Evolutionary conservation across 768 basidiomycete species (phyloP).

Genomic region (Megacollybia marginata): DNA sequence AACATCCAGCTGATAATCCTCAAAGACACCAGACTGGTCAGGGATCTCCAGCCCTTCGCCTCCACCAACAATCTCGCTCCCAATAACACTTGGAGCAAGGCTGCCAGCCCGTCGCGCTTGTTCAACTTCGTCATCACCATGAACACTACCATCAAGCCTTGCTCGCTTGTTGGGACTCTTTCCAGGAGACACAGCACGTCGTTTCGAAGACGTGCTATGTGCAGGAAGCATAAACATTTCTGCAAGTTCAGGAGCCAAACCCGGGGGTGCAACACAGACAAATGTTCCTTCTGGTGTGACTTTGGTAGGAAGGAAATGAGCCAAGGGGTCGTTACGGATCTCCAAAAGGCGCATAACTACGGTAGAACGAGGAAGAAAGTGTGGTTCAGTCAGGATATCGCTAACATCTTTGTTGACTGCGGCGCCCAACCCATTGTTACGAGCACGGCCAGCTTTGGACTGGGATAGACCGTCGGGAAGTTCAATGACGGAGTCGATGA

Average conservation of each 20-base stretch:
- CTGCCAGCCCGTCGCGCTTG: slow-evolving; percentile 63
- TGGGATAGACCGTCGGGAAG: slow-evolving; percentile 51
- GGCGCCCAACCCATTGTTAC: slow-evolving; percentile 41
- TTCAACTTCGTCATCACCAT: slow-evolving; percentile 64
- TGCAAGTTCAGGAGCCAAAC: slow-evolving; percentile 72
- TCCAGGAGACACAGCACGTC: slow-evolving; percentile 52
- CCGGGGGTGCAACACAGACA: slow-evolving; percentile 82
- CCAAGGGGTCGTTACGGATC: slow-evolving; percentile 76
- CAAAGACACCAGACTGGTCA: slow-evolving; percentile 45
- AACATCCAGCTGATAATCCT: slow-evolving; percentile 70
- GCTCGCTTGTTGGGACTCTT: slow-evolving; percentile 54
- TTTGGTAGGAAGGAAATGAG: slow-evolving; percentile 81
- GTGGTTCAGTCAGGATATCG: slow-evolving; percentile 71
- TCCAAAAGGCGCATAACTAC: slow-evolving; percentile 81
- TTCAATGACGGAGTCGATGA: slow-evolving; percentile 88
- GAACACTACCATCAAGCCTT: slow-evolving; percentile 41
- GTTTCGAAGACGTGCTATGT: slow-evolving; percentile 45
- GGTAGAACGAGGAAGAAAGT: slow-evolving; percentile 79
- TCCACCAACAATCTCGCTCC: slow-evolving; percentile 52
- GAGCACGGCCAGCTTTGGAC: slow-evolving; percentile 43
- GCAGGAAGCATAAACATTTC: slow-evolving; percentile 81
- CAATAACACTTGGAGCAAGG: slow-evolving; percentile 53
- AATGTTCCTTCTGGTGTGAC: slow-evolving; percentile 64
- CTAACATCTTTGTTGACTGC: slow-evolving; percentile 52
- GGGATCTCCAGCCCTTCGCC: slow-evolving; percentile 55